Evolutionary conservation across 2,329 filamentous ascomycete genomes (phyloP).

Genomic region (Trichoderma harzianum): DNA sequence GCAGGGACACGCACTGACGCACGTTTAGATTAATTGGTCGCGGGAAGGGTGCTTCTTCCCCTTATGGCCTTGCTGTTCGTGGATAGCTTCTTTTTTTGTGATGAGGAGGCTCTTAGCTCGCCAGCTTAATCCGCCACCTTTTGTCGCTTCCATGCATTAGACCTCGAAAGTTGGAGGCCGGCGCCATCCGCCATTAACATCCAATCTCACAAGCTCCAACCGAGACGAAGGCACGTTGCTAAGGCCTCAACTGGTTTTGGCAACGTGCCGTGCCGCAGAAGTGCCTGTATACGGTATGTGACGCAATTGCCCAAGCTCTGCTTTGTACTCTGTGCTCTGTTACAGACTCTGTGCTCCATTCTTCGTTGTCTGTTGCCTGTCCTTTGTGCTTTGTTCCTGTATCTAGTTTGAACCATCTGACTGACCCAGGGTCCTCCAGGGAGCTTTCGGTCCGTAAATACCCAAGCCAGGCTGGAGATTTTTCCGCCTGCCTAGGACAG

Average conservation of each 20-base stretch:
- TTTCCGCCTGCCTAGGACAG: not conserved
- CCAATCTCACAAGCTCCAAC: not conserved
- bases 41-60: not conserved
- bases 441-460: not conserved
- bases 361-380: not conserved
- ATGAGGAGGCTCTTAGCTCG: not conserved
- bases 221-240: not conserved
- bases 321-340: no score
- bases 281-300: not conserved
- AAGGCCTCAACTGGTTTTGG: not conserved
- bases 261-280: not conserved
- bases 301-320: not conserved
- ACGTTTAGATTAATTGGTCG: not conserved
- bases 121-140: not conserved
- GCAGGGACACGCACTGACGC: not conserved
- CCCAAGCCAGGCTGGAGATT: not conserved
- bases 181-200: not conserved
- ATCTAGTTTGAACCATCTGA: not conserved
- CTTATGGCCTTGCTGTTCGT: not conserved
- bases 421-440: not conserved
- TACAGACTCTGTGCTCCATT: not conserved
- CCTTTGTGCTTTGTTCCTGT: not conserved
- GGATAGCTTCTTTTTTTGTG: not conserved
- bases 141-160: conserved; percentile 10
- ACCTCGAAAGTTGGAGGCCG: not conserved